Evolutionary conservation across 2,329 filamentous ascomycete species (phyloP).

Genomic region (Aureobasidium musti): DNA sequence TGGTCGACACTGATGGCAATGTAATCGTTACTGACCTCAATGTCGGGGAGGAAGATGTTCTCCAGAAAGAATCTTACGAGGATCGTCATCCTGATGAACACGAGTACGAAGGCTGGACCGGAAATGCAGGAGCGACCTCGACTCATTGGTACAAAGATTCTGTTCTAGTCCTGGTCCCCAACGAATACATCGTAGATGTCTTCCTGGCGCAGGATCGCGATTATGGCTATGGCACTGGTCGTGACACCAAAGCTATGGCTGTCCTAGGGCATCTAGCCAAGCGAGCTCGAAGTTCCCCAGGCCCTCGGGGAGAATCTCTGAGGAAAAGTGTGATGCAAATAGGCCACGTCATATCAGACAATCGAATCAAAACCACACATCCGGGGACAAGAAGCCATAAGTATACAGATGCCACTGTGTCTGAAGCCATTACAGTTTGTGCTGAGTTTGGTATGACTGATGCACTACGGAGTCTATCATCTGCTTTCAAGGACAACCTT

Average conservation of each 20-base stretch:
- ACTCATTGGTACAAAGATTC: constrained; percentile 39
- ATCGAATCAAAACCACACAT: neutral
- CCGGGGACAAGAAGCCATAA: neutral
- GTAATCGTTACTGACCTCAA: constrained; percentile 27
- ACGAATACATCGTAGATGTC: neutral
- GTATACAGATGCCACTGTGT: neutral
- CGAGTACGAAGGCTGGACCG: constrained; percentile 38
- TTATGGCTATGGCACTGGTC: neutral
- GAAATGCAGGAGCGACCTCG: constrained; percentile 36
- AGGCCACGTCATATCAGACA: neutral
- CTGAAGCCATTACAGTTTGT: neutral
- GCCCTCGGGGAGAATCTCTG: neutral
- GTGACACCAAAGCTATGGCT: neutral
- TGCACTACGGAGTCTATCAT: neutral
- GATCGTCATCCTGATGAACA: constrained; percentile 37
- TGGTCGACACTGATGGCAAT: constrained; percentile 32
- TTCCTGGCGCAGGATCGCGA: neutral
- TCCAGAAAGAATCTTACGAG: constrained; percentile 34
- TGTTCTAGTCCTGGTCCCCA: constrained; percentile 30
- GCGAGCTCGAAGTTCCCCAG: neutral
- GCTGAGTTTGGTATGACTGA: neutral
- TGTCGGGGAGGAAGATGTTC: constrained; percentile 32
- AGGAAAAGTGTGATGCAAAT: neutral
- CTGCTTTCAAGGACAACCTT: neutral
- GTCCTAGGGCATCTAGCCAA: neutral